Conservation (phyloP, 352 stramenopile genomes). For the Peronospora destructor region DNA sequence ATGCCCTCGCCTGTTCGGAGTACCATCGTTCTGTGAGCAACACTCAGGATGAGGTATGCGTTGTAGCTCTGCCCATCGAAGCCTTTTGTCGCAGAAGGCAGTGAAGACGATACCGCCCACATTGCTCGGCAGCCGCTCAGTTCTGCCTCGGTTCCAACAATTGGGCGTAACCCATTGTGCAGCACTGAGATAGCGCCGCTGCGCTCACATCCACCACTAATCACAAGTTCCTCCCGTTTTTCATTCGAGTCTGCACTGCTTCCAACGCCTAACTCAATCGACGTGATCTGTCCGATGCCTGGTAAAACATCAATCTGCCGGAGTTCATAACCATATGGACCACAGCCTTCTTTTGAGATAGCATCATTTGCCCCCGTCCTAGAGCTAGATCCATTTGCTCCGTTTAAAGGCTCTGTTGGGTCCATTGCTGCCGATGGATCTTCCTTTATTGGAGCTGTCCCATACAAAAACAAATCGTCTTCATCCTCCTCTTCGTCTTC, state of each 20-base stretch:
- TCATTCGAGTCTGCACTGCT: slow-evolving; percentile 72
- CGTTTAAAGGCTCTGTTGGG: slow-evolving; percentile 3
- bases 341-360: slow-evolving; percentile 12
- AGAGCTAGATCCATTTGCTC: slow-evolving; percentile 8
- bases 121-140: slow-evolving; percentile 77
- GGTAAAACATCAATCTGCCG: slow-evolving; percentile 58
- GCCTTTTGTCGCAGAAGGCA: slow-evolving; percentile 40
- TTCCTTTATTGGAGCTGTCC: slow-evolving; percentile 32
- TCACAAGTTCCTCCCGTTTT: slow-evolving; percentile 69
- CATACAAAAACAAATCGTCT: slow-evolving; percentile 73
- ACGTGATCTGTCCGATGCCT: slow-evolving; percentile 76
- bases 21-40: slow-evolving; percentile 81
- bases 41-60: slow-evolving; percentile 75
- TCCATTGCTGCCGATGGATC: slow-evolving; percentile 5
- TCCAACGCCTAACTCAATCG: slow-evolving; percentile 72
- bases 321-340: slow-evolving; percentile 46
- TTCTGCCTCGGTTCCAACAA: slow-evolving; percentile 75
- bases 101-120: slow-evolving; percentile 76
- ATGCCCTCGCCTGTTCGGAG: slow-evolving; percentile 77
- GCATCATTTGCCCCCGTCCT: slow-evolving; percentile 16
- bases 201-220: slow-evolving; percentile 58
- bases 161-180: slow-evolving; percentile 74
- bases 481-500: slow-evolving; percentile 49
- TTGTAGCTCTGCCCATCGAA: slow-evolving; percentile 55
- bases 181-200: slow-evolving; percentile 68